Base-by-base conservation (phyloP, 2,329 filamentous ascomycete genomes). In the Exophiala alcalophila region DNA sequence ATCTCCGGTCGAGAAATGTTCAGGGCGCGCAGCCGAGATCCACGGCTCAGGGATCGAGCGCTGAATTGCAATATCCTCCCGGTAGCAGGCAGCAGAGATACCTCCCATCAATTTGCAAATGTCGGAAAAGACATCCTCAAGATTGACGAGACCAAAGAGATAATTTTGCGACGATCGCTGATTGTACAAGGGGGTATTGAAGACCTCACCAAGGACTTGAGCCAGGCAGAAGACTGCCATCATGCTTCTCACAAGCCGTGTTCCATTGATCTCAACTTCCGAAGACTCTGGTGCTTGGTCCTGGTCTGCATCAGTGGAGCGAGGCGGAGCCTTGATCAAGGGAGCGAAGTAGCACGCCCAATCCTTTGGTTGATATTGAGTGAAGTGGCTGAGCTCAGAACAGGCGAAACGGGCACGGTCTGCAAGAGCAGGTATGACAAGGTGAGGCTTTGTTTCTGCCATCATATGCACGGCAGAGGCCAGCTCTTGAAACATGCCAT, bases 361-460 rank as follows among this genome's bases (percentile, higher is more conserved):
- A 0, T 84, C 77, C 14, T 61, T 57, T 32, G 65, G 58, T 42
- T 65, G 64, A 35, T 71, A 61, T 64, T 77, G 61, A 63, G 73
- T 57, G 40, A 96, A 74, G 3, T 83, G 78, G 45, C 80, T 69
- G 9, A 97, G 69, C 14, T 74, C 72, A 53, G 86, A 75, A 39
- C 94, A 69, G 4, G 85, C 79, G 34, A 71, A 68, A 56, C 91
- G 82, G 10, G 85, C 78, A 33, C 90, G 82, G 50, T 79, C 79
- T 45, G 96, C 69, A 19, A 98, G 67, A 4, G 87, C 86, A 0
- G 91, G 90, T 5, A 98, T 71, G 2, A 89, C 83, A 14, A 94
- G 72, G 54, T 91, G 80, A 2, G 90, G 82, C 47, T 86, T 87
- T 18, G 81, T 77, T 56, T 97, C 91, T 5, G 90, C 79, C 50